phyloP scores from a whole-genome alignment of 495 filamentous ascomycete species.

The Tuber umbilicatum region DNA sequence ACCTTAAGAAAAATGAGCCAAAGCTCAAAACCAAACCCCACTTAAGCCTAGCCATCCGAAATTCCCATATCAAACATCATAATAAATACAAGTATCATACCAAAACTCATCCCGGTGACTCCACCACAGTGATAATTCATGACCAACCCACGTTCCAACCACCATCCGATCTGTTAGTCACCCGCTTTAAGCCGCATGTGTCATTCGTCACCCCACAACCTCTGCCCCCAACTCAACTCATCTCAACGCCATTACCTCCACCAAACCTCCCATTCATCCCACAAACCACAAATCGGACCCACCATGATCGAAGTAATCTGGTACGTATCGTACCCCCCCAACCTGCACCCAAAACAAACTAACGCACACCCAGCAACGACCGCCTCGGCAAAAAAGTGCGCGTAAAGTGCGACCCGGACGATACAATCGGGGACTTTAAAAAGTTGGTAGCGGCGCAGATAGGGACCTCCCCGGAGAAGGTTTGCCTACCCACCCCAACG shows the following conservation, averaged over 20 bases:
- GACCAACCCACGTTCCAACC: neutral
- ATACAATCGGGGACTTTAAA: conserved; percentile 42
- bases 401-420: conserved; percentile 40
- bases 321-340: conserved; percentile 11
- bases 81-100: neutral
- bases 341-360: neutral
- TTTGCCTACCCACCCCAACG: neutral
- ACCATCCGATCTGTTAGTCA: neutral
- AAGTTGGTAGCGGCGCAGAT: conserved; percentile 39
- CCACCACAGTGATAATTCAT: conserved; percentile 3
- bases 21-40: neutral
- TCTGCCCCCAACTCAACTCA: neutral
- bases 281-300: conserved; percentile 7
- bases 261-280: neutral
- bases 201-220: neutral
- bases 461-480: conserved; percentile 37
- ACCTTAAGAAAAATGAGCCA: neutral
- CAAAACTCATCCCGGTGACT: too few species aligned
- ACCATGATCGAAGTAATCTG: conserved; percentile 41
- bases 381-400: conserved; percentile 37
- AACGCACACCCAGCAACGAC: conserved; percentile 29
- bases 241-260: neutral
- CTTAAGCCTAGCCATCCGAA: neutral
- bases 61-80: neutral
- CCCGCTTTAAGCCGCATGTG: neutral